Base-by-base conservation (phyloP, 2,329 filamentous ascomycete species). In the Nigrospora oryzae region DNA sequence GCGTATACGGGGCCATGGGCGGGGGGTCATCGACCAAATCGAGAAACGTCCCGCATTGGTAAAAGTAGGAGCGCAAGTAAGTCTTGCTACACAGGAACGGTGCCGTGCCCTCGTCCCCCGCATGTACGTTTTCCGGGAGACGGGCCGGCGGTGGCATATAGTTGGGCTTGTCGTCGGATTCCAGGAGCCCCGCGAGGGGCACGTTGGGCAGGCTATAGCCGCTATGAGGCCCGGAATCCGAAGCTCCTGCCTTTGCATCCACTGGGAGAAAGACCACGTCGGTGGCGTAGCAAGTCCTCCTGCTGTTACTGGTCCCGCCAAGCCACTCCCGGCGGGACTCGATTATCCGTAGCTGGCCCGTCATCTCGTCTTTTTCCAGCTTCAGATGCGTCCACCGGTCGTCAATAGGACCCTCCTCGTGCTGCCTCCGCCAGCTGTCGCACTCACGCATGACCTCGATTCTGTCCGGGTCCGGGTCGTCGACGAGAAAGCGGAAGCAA, bases 251-350 rank as follows among this genome's bases (percentile, higher is more conserved):
- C 36, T 12, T 16, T 12, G 13, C 16, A 11, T 32, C 19, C 14
- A 12, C 10, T 11, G 39, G 43, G 3, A 58, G 56, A 49, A 78
- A 79, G 2, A 54, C 46, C n/a, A 83, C 64, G 14, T 69, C 60
- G 12, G 71, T 76, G 11, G 68, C 77, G 59, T 89, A 89, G 55
- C 82, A 86, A 0, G 77, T 85, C 23, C 84, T 73, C 36, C 73
- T 69, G 46, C 79, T 79, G 19, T 72, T 73, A 46, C 79, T 81
- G 17, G 69, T 67, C 30, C 61, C 60, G 0, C 51, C 50, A 7
- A 68, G 68, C 79, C 82, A 89, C 59, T 89, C 86, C 28, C 79
- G 81, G 13, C 86, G 73, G 30, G 75, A 76, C 59, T 90, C 86
- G 1, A 86, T 62, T 15, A 87, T 80, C 42, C 75, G 68, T 1